phyloP scores from a whole-genome alignment of 768 basidiomycete species.

The Calocybe gangraenosa region DNA sequence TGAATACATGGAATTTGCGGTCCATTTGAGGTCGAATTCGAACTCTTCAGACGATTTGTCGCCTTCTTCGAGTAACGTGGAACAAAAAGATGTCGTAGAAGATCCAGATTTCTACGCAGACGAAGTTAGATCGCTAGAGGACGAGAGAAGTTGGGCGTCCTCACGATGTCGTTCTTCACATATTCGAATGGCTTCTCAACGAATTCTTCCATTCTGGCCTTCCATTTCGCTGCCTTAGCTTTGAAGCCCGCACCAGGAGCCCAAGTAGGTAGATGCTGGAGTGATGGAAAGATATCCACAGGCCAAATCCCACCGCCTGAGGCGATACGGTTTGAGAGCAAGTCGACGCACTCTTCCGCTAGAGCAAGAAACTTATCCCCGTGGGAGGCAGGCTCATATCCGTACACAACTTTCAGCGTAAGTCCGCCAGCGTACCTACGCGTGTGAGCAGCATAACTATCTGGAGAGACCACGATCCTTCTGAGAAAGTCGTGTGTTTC shows the following conservation, averaged over 20 bases:
- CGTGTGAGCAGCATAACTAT: slow-evolving; percentile 31
- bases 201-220: slow-evolving; percentile 57
- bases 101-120: slow-evolving; percentile 34
- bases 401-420: slow-evolving; percentile 58
- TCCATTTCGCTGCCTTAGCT: slow-evolving; percentile 57
- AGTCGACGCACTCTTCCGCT: slow-evolving; percentile 38
- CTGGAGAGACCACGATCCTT: slow-evolving; percentile 43
- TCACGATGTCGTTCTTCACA: slow-evolving; percentile 54
- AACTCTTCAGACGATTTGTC: slow-evolving; percentile 34
- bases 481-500: slow-evolving; percentile 57
- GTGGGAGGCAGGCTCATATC: slow-evolving; percentile 40
- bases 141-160: slow-evolving; percentile 13
- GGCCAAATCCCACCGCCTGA: slow-evolving; percentile 46
- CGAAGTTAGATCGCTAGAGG: slow-evolving; percentile 5
- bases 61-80: slow-evolving; percentile 53
- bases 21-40: slow-evolving; percentile 74
- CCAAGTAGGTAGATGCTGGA: slow-evolving; percentile 61
- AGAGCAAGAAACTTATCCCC: slow-evolving; percentile 35
- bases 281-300: slow-evolving; percentile 41
- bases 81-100: slow-evolving; percentile 38
- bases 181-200: slow-evolving; percentile 60
- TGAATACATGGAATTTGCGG: slow-evolving; percentile 80
- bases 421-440: slow-evolving; percentile 56
- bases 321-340: slow-evolving; percentile 38
- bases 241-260: slow-evolving; percentile 67